These are phyloP conservation scores for Blastocladiella emersonii DNA, from an alignment of 371 early-diverging fungal genomes.

Conservation along the genomic window DNA sequence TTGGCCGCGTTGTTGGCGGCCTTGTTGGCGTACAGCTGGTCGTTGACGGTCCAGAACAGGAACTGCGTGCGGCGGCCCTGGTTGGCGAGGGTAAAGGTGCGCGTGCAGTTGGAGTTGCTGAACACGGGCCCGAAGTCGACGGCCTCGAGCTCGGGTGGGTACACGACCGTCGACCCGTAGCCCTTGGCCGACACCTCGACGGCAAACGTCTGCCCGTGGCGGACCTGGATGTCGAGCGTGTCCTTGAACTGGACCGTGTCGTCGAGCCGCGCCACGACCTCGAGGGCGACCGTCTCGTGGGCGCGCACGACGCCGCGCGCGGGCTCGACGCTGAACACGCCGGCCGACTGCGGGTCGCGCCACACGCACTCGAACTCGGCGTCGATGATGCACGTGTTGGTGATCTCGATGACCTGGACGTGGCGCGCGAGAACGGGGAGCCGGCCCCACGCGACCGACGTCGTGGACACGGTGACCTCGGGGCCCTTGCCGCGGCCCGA, in stretches of 20 bases:
- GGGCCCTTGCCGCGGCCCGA: slow-evolving; percentile 31
- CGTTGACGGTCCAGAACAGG: slow-evolving; percentile 21
- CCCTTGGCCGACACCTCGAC: background rate
- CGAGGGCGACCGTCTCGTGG: slow-evolving; percentile 10
- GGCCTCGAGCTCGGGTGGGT: background rate
- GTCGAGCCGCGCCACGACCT: slow-evolving; percentile 29
- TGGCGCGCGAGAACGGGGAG: slow-evolving; percentile 24
- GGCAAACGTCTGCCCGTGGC: slow-evolving; percentile 15
- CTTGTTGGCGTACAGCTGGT: background rate
- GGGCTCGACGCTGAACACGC: slow-evolving; percentile 25
- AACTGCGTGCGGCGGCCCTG: slow-evolving; percentile 29
- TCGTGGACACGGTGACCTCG: slow-evolving; percentile 19
- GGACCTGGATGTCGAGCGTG: slow-evolving; percentile 21
- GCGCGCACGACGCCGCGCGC: slow-evolving; percentile 19
- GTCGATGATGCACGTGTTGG: slow-evolving; percentile 29
- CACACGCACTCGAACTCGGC: slow-evolving; percentile 21
- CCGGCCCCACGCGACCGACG: slow-evolving; percentile 32
- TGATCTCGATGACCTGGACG: slow-evolving; percentile 12
- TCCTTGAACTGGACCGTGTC: slow-evolving; percentile 34
- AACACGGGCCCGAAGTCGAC: slow-evolving; percentile 35
- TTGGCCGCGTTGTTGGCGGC: background rate
- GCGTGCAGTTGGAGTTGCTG: slow-evolving; percentile 24
- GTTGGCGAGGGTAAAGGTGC: slow-evolving; percentile 26
- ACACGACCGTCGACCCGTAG: background rate
- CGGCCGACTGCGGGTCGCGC: slow-evolving; percentile 12